Percentiles rank a stretch among this genome's conserved stretches.
phyloP scores from a whole-genome alignment of 2,329 filamentous ascomycete genomes.

The Chlorencoelia australis region DNA sequence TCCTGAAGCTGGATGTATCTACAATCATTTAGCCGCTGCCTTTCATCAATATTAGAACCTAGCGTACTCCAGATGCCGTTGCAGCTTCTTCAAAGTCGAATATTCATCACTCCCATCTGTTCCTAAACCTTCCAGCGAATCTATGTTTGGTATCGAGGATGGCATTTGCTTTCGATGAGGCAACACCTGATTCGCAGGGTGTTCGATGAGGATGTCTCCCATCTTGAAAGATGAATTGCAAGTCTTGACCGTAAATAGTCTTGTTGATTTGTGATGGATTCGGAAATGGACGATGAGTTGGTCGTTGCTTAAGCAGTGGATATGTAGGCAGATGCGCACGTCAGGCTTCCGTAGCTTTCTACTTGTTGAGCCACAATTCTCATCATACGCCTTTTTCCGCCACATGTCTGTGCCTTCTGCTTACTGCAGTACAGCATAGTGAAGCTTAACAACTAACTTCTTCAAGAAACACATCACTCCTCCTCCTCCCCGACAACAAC shows the following conservation, averaged over 20 bases:
- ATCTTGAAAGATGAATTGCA: conserved; percentile 37
- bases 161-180: conserved; percentile 74
- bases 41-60: not conserved
- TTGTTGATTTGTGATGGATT: not conserved
- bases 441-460: no score
- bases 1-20: conserved; percentile 96
- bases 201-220: conserved; percentile 83
- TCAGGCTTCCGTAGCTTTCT: no score
- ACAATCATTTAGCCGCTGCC: conserved; percentile 21
- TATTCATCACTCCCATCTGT: conserved; percentile 87
- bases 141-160: conserved; percentile 78
- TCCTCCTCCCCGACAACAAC: no score
- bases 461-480: no score
- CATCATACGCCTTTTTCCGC: no score
- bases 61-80: conserved; percentile 84
- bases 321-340: no score
- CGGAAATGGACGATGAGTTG: not conserved
- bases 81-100: conserved; percentile 88
- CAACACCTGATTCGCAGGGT: conserved; percentile 59
- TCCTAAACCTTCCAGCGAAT: conserved; percentile 75
- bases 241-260: not conserved
- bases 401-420: no score
- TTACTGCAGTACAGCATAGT: no score
- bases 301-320: no score
- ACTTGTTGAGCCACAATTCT: no score